These are phyloP conservation scores for Fusarium duplospermum DNA, from an alignment of 2,329 filamentous ascomycete genomes.

Conservation along the genomic window DNA sequence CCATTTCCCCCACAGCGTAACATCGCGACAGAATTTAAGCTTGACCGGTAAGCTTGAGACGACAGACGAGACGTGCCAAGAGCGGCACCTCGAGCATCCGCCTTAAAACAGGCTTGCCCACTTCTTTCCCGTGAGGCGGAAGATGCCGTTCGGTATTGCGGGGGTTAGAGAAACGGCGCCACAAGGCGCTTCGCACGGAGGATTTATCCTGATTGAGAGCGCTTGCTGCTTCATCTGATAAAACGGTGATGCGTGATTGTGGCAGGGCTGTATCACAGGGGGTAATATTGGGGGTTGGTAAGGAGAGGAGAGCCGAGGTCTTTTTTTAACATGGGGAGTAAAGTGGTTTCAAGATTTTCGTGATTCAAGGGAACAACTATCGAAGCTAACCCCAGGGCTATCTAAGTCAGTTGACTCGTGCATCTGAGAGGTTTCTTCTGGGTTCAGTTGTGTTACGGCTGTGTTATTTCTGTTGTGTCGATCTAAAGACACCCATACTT, in stretches of 20 bases:
- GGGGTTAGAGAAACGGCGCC: neutral
- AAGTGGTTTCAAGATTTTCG: neutral
- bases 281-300: neutral
- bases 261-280: neutral
- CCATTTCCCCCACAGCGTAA: neutral
- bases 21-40: constrained; percentile 2
- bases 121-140: neutral
- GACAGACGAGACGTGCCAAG: constrained; percentile 4
- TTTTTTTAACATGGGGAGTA: neutral
- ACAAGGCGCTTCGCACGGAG: neutral
- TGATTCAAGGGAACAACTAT: neutral
- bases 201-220: neutral
- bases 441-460: neutral
- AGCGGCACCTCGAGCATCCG: neutral
- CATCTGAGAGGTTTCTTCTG: neutral
- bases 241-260: neutral
- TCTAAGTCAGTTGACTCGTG: too few relatives aligned
- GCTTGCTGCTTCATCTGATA: neutral
- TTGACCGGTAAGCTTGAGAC: constrained; percentile 11
- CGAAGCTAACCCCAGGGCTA: too few relatives aligned
- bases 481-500: neutral
- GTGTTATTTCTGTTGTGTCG: too few relatives aligned
- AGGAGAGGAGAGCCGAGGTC: neutral
- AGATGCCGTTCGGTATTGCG: neutral
- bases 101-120: neutral